Percentiles rank a stretch among this genome's conserved stretches.
phyloP scores from a whole-genome alignment of 2,329 filamentous ascomycete species.

The Cercospora sp. region DNA sequence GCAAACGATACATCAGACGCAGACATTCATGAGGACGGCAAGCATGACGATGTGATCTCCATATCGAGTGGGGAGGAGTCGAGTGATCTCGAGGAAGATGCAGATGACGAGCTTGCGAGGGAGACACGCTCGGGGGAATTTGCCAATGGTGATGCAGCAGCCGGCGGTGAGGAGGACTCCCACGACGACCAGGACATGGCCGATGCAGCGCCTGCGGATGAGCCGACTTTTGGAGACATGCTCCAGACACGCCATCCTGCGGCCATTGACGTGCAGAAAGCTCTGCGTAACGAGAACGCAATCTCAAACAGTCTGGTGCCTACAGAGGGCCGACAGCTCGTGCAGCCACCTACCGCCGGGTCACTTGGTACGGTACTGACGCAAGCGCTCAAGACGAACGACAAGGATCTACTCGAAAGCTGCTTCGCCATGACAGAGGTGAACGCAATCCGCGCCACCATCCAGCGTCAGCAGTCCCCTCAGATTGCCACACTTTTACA shows the following conservation, averaged over 20 bases:
- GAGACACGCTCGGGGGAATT: slow-evolving; percentile 6
- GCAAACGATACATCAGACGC: slow-evolving; percentile 42
- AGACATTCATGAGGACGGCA: slow-evolving; percentile 35
- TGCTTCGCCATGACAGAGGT: slow-evolving; percentile 81
- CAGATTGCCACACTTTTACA: slow-evolving; percentile 77
- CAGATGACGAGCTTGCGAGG: slow-evolving; percentile 16
- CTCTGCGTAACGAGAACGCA: slow-evolving; percentile 39
- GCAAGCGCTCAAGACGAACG: slow-evolving; percentile 89
- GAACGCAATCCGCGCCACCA: slow-evolving; percentile 78
- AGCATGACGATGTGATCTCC: slow-evolving; percentile 41
- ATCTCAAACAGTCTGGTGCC: slow-evolving; percentile 54
- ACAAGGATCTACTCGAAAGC: slow-evolving; percentile 83
- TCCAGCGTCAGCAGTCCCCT: slow-evolving; percentile 83
- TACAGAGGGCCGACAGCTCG: slow-evolving; percentile 10
- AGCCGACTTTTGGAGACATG: slow-evolving; percentile 83
- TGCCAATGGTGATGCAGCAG: slow-evolving; percentile 28
- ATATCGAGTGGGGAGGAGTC: slow-evolving; percentile 51
- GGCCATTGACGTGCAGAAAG: slow-evolving; percentile 68
- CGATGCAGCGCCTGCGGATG: slow-evolving; percentile 34
- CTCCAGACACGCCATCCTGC: slow-evolving; percentile 67
- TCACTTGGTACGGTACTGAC: slow-evolving; percentile 87
- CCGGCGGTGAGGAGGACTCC: slow-evolving; percentile 34
- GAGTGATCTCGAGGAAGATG: slow-evolving; percentile 30
- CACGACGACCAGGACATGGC: slow-evolving; percentile 29
- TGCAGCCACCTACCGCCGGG: slow-evolving; percentile 56